phyloP scores from a whole-genome alignment of 2,329 filamentous ascomycete genomes.

The Penicillium brevicompactum region DNA sequence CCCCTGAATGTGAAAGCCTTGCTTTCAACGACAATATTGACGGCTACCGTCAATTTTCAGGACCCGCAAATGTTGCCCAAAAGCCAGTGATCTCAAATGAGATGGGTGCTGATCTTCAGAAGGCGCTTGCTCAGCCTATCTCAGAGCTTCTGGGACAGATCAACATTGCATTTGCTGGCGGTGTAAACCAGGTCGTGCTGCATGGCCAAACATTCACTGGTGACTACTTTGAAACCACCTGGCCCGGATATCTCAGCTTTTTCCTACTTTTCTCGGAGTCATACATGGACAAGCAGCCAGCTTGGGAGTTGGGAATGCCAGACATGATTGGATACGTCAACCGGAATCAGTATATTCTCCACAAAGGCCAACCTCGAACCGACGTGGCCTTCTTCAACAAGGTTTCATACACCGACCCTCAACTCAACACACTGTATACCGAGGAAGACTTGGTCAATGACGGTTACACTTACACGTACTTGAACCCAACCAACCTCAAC shows the following conservation, averaged over 20 bases:
- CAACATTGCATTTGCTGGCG: slow-evolving; percentile 43
- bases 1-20: slow-evolving; percentile 46
- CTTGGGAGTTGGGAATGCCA: slow-evolving; percentile 41
- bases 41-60: slow-evolving; percentile 28
- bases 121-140: slow-evolving; percentile 13
- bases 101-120: slow-evolving; percentile 8
- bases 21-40: slow-evolving; percentile 42
- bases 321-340: slow-evolving; percentile 43
- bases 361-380: slow-evolving; percentile 41
- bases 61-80: neutral
- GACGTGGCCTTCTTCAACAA: slow-evolving; percentile 47
- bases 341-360: slow-evolving; percentile 42
- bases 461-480: slow-evolving; percentile 49
- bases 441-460: slow-evolving; percentile 7
- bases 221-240: slow-evolving; percentile 50
- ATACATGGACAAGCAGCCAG: slow-evolving; percentile 44
- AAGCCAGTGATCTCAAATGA: slow-evolving; percentile 28
- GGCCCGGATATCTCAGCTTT: slow-evolving; percentile 47
- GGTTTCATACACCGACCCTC: slow-evolving; percentile 4
- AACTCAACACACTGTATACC: slow-evolving; percentile 1
- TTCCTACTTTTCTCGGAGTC: slow-evolving; percentile 45
- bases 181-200: slow-evolving; percentile 48
- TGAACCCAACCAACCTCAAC: slow-evolving; percentile 49
- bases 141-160: slow-evolving; percentile 37
- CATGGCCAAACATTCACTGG: slow-evolving; percentile 49